Conservation (phyloP, 169 alveolate genomes). For the Cryptosporidium bovis region DNA sequence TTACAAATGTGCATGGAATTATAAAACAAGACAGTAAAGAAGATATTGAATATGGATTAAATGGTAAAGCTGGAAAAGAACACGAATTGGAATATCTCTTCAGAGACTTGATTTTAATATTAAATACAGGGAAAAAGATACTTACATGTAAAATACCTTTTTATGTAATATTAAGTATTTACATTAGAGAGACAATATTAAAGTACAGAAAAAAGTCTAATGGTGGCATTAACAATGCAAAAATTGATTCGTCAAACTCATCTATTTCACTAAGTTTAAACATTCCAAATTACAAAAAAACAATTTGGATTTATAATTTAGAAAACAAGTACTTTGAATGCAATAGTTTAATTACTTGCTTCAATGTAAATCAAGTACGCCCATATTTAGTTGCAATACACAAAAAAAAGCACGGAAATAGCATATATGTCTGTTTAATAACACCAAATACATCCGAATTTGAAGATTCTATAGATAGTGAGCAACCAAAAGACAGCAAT, state of each 20-base stretch:
- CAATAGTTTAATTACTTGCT: constrained; percentile 6
- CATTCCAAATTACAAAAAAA: constrained; percentile 14
- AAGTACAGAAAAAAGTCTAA: neutral
- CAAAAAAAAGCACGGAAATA: neutral
- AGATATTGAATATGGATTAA: constrained; percentile 7
- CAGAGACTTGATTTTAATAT: constrained; percentile 9
- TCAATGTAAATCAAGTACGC: constrained; percentile 12
- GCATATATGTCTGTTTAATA: neutral
- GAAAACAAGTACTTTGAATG: neutral
- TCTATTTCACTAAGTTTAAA: constrained; percentile 4
- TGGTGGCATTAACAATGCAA: too few species aligned
- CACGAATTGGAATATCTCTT: constrained; percentile 7
- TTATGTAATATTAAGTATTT: constrained; percentile 14
- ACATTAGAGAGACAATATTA: constrained; percentile 7
- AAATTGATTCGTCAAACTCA: too few species aligned
- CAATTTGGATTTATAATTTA: constrained; percentile 21
- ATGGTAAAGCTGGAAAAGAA: neutral
- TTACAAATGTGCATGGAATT: constrained; percentile 17
- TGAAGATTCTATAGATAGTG: neutral
- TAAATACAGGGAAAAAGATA: constrained; percentile 11
- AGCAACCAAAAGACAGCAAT: neutral
- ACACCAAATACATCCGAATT: constrained; percentile 4
- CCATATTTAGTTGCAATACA: constrained; percentile 21
- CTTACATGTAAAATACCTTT: constrained; percentile 42
- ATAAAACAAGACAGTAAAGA: constrained; percentile 29